phyloP scores from a whole-genome alignment of 495 filamentous ascomycete genomes.

The Cenococcum geophilum region DNA sequence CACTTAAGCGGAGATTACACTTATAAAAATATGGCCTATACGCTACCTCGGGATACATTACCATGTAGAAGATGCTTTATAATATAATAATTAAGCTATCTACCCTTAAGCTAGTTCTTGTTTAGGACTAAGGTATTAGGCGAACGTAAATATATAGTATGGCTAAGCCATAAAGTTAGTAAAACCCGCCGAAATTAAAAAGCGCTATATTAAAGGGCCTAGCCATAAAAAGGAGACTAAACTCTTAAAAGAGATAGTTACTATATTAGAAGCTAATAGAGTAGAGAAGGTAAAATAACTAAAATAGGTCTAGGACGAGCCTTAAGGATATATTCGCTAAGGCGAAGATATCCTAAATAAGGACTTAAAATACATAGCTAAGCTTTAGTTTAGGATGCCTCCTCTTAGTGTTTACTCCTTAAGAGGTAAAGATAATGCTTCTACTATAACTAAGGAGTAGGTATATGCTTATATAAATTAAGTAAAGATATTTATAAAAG shows the following conservation, averaged over 20 bases:
- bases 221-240: constrained; percentile 65
- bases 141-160: constrained; percentile 74
- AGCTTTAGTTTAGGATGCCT: constrained; percentile 57
- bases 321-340: constrained; percentile 72
- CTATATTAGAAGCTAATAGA: constrained; percentile 74
- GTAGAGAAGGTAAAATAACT: constrained; percentile 70
- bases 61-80: constrained; percentile 88
- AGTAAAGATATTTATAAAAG: constrained; percentile 54
- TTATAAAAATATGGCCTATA: constrained; percentile 92
- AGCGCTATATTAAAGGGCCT: constrained; percentile 56
- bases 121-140: constrained; percentile 86
- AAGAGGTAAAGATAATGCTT: constrained; percentile 49
- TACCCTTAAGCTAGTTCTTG: constrained; percentile 93
- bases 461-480: constrained; percentile 70
- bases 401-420: constrained; percentile 41
- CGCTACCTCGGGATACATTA: constrained; percentile 95
- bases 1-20: constrained; percentile 83
- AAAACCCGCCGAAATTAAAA: constrained; percentile 81
- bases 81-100: constrained; percentile 90
- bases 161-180: constrained; percentile 82
- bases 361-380: constrained; percentile 51
- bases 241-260: constrained; percentile 67
- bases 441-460: constrained; percentile 44
- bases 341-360: constrained; percentile 66
- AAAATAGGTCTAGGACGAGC: constrained; percentile 90